Evolutionary conservation across 441 rosid genomes (phyloP).

Genomic region (Bocquillonia castaneifolia): DNA sequence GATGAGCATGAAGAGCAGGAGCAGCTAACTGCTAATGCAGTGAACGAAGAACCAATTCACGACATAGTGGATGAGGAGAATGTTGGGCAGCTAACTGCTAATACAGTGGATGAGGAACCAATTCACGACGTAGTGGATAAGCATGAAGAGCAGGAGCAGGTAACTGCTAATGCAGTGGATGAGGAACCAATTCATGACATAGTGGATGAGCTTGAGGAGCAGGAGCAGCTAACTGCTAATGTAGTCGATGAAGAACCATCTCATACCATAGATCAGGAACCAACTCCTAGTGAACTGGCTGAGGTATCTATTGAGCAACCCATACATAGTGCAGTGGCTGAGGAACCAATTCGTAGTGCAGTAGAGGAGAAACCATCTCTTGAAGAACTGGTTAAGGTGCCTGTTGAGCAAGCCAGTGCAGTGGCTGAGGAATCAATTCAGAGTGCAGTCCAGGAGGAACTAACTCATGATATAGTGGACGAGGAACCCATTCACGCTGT

Average conservation of each 20-base stretch:
- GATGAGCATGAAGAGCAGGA: neutral
- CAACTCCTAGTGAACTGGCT: neutral
- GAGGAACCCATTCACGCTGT: neutral
- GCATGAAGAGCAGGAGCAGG: neutral
- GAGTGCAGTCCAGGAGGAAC: neutral
- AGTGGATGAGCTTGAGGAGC: neutral
- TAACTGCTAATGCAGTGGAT: no score
- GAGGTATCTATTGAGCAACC: neutral
- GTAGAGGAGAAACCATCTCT: neutral
- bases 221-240: neutral
- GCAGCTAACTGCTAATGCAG: no score
- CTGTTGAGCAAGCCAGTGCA: neutral
- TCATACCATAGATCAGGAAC: neutral
- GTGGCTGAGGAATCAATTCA: neutral
- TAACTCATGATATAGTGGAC: no score
- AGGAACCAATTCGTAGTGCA: neutral
- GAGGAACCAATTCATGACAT: neutral
- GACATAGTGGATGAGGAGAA: neutral
- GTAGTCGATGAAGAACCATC: neutral
- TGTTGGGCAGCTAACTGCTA: neutral
- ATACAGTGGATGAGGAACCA: neutral
- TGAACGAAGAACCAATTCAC: neutral
- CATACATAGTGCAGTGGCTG: neutral
- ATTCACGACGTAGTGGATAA: neutral
- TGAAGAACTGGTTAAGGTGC: neutral